A percentile compares a stretch with the other conserved stretches of the same genome.
Evolutionary conservation across 2,329 filamentous ascomycete genomes (phyloP).

Genomic region (Elsinoe batatas): DNA sequence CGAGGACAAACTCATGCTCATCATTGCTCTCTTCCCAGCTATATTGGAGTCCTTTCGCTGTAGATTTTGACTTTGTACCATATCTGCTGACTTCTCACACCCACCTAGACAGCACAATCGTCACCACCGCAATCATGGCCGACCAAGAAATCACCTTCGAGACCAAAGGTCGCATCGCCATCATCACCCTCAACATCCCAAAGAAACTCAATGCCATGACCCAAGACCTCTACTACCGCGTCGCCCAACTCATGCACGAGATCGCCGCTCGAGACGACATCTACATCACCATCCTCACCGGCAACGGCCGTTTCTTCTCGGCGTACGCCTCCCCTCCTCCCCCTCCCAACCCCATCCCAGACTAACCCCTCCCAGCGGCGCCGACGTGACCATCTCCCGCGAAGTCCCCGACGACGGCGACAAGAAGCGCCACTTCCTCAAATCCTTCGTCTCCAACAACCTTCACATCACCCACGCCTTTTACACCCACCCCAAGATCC

Average conservation of each 20-base stretch:
- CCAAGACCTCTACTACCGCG: conserved; percentile 62
- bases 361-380: conserved; percentile 50
- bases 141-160: conserved; percentile 47
- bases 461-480: conserved; percentile 83
- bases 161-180: conserved; percentile 61
- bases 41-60: no score
- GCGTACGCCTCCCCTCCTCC: conserved; percentile 50
- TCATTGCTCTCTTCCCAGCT: no score
- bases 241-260: conserved; percentile 64
- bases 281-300: conserved; percentile 74
- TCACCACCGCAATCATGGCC: conserved; percentile 5
- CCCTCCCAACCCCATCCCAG: neutral
- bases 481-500: conserved; percentile 87
- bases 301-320: conserved; percentile 73
- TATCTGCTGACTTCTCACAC: neutral
- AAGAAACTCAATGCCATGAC: conserved; percentile 80
- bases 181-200: conserved; percentile 76
- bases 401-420: conserved; percentile 31
- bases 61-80: neutral
- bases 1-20: neutral
- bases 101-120: neutral
- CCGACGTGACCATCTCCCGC: conserved; percentile 57
- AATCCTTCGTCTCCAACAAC: conserved; percentile 71
- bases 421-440: conserved; percentile 51
- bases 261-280: conserved; percentile 71